Conservation (phyloP, 495 filamentous ascomycete species). For the Ascodesmis nigricans region DNA sequence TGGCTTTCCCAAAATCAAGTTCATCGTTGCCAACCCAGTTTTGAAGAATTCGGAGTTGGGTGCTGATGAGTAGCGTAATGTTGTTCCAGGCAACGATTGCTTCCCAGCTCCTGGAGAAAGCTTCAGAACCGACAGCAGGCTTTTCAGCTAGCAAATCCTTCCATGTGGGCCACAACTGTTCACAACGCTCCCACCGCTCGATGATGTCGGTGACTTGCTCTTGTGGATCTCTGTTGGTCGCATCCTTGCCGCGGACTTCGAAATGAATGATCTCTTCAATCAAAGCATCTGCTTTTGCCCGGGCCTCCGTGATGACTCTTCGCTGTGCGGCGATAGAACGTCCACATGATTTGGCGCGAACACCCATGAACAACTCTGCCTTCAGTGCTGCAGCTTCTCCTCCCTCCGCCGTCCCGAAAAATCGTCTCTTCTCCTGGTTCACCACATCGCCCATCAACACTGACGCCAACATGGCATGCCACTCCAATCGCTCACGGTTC, state of each 20-base stretch:
- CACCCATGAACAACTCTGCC: conserved; percentile 73
- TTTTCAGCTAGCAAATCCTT: conserved; percentile 48
- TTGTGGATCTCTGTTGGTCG: conserved; percentile 64
- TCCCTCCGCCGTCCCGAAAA: conserved; percentile 61
- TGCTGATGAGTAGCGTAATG: conserved; percentile 93
- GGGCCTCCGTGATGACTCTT: conserved; percentile 61
- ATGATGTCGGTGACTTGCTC: conserved; percentile 81
- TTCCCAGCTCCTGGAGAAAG: conserved; percentile 59
- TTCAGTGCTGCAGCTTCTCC: conserved; percentile 48
- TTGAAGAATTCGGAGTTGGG: conserved; percentile 68
- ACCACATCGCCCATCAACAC: conserved; percentile 94
- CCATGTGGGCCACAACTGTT: conserved; percentile 61
- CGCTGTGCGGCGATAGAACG: conserved; percentile 61
- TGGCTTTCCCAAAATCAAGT: conserved; percentile 59
- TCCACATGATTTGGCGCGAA: conserved; percentile 61
- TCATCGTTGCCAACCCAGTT: conserved; percentile 94
- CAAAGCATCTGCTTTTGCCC: conserved; percentile 39
- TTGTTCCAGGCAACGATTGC: conserved; percentile 90
- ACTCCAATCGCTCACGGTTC: conserved; percentile 82
- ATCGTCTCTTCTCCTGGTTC: conserved; percentile 84
- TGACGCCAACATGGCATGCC: conserved; percentile 92
- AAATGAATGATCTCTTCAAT: conserved; percentile 81
- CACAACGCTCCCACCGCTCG: conserved; percentile 65
- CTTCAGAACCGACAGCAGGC: conserved; percentile 45
- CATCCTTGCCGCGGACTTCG: conserved; percentile 77